Conservation (phyloP, 345 rosid genomes). For the Eucalyptus pauciflora region DNA sequence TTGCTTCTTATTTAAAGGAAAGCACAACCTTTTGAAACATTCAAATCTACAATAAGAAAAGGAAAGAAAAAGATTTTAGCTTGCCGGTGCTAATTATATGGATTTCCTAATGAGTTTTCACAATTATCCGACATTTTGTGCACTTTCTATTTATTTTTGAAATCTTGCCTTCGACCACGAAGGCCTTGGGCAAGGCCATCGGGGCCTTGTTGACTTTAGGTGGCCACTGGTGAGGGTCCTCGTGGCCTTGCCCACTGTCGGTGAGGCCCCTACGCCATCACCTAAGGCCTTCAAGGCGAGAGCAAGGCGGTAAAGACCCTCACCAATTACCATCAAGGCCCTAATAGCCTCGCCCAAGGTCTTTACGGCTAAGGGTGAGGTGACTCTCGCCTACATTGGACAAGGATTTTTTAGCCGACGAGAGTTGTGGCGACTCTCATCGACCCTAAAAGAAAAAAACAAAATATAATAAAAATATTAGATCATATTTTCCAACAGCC, state of each 20-base stretch:
- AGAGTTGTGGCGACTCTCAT: rapidly evolving
- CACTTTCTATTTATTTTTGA: no score
- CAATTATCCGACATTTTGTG: rapidly evolving
- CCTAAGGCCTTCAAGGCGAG: rapidly evolving
- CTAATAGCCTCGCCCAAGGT: no score
- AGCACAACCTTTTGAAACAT: no score
- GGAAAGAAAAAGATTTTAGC: no score
- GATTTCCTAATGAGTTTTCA: no score
- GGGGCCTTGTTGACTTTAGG: no score
- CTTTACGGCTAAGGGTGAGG: rapidly evolving
- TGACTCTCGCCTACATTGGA: no score
- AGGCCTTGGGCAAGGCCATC: rapidly evolving
- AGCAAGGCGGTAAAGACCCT: rapidly evolving
- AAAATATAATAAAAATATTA: no score
- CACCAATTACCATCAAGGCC: rapidly evolving
- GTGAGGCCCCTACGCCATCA: rapidly evolving
- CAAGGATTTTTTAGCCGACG: rapidly evolving
- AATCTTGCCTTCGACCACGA: rapidly evolving
- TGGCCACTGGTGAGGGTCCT: rapidly evolving
- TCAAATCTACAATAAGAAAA: no score
- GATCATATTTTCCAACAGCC: rapidly evolving
- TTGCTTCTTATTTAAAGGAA: no score
- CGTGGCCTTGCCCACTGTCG: rapidly evolving
- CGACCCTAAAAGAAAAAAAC: no score
- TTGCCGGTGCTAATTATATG: rapidly evolving